Conservation (phyloP, 2,329 filamentous ascomycete species). For the Sphaerostilbella broomeana region DNA sequence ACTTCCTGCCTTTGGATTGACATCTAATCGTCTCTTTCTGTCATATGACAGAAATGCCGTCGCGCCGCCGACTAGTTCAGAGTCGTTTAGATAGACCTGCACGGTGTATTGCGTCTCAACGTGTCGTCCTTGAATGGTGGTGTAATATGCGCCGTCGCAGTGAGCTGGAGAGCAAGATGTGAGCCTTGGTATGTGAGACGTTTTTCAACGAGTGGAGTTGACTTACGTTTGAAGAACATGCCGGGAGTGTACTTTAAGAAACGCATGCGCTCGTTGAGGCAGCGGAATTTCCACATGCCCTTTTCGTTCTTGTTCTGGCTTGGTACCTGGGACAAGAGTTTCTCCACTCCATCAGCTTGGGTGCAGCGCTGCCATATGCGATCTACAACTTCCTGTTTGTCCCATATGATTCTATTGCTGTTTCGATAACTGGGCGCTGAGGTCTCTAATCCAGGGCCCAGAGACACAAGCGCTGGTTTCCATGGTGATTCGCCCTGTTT, state of each 20-base stretch:
- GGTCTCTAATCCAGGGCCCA: slow-evolving; percentile 55
- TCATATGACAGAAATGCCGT: slow-evolving; percentile 47
- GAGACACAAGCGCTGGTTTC: slow-evolving; percentile 63
- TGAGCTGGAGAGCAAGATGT: slow-evolving; percentile 46
- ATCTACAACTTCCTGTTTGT: slow-evolving; percentile 54
- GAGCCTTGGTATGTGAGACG: not conserved
- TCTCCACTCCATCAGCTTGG: slow-evolving; percentile 33
- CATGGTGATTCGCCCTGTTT: slow-evolving; percentile 39
- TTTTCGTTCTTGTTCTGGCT: slow-evolving; percentile 18
- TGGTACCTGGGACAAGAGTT: slow-evolving; percentile 32
- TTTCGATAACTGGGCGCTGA: slow-evolving; percentile 52
- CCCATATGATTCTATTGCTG: slow-evolving; percentile 73
- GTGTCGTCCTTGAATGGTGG: slow-evolving; percentile 39
- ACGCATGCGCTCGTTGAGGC: slow-evolving; percentile 66
- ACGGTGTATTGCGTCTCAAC: slow-evolving; percentile 46
- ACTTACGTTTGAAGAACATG: slow-evolving; percentile 60
- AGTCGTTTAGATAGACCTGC: slow-evolving; percentile 42
- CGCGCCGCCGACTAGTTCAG: slow-evolving; percentile 43
- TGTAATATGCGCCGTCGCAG: slow-evolving; percentile 58
- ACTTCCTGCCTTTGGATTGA: slow-evolving; percentile 50
- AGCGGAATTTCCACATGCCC: slow-evolving; percentile 35
- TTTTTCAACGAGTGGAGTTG: not conserved
- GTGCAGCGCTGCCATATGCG: slow-evolving; percentile 56
- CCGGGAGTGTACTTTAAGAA: slow-evolving; percentile 67
- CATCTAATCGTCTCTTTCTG: slow-evolving; percentile 37